Base-by-base conservation (phyloP, 2,329 filamentous ascomycete genomes). In the Chrysosporium queenslandicum region DNA sequence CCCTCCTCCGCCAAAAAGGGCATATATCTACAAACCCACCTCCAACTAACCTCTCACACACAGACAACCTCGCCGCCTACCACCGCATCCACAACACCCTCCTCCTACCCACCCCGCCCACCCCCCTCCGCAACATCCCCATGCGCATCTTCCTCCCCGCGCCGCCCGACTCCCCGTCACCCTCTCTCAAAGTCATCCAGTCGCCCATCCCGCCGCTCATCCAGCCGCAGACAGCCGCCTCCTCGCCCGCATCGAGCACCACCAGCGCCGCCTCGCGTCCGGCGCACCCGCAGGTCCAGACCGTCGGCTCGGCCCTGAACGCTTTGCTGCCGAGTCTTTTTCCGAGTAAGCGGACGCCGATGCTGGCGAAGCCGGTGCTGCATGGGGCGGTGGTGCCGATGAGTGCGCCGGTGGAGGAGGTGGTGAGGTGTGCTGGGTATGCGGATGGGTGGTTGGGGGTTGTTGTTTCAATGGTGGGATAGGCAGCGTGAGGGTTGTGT, bases 401-500 rank as follows among this genome's bases (percentile, higher is more conserved):
- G 72, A 71, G 74, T 54, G 86, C 89, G 1, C 83, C 83, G 21
- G 68, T 98, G 16, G 86, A 88, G 63, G 91, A 96, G 43, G 67
- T 98, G 53, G 86, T 92, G 70, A 78, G 82, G 53, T 85, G 85
- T 62, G 85, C 86, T 3, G 82, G 87, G 1, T 97, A 96, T 73
- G 82, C 88, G 0, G 92, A 98, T 69, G 92, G 92, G 0, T 98
- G 90, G 85, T 68, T 95, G 23, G 87, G 88, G 67, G 69, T 96
- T 39, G 86, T 88, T 49, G 79, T 96, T 4, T 77, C 83, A 18
- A 84, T 94, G 73, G 29, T 52, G 14, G 48, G 48, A 12, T 51
- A 51, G 39, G 9, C 6, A n/a, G 46, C 9, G 32, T 18, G 29
- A 18, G 8, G 2, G 2, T 4, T 34, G 3, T 50, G 12, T 41